Evolutionary conservation across 192 early-diverging fungal genomes (phyloP).

Genomic region (Umbelopsis vinacea): DNA sequence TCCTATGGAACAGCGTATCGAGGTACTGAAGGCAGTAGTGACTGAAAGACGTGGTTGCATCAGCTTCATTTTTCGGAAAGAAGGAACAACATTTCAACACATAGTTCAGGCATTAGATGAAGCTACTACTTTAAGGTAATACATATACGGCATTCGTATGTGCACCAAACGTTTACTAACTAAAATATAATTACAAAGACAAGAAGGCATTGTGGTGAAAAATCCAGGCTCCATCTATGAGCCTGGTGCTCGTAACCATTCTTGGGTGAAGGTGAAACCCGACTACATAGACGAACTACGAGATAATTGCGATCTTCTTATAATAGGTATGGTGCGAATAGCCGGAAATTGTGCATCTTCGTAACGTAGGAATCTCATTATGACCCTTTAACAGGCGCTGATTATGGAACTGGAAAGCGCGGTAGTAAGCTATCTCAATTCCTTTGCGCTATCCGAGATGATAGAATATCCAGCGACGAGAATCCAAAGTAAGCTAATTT

Average conservation of each 20-base stretch:
- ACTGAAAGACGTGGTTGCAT: conserved; percentile 57
- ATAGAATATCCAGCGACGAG: conserved; percentile 8
- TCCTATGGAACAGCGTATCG: conserved; percentile 58
- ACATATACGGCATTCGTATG: neutral
- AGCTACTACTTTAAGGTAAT: conserved; percentile 63
- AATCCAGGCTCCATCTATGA: conserved; percentile 63
- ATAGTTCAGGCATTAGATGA: conserved; percentile 62
- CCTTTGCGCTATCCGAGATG: conserved; percentile 62
- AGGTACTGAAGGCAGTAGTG: conserved; percentile 55
- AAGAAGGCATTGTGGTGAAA: conserved; percentile 74
- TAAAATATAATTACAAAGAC: conserved; percentile 24
- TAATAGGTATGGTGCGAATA: conserved; percentile 57
- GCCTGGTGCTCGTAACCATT: conserved; percentile 50
- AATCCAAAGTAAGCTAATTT: conserved; percentile 11
- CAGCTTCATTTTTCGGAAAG: conserved; percentile 56
- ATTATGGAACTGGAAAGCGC: conserved; percentile 66
- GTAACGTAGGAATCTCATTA: neutral
- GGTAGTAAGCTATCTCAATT: conserved; percentile 59
- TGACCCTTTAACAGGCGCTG: conserved; percentile 31
- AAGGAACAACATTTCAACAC: conserved; percentile 58
- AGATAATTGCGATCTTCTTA: conserved; percentile 74
- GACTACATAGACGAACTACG: conserved; percentile 74
- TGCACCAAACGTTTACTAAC: neutral
- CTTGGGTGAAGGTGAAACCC: conserved; percentile 82
- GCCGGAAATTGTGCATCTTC: no score